Evolutionary conservation across 75 land plant species (phyloP).

Genomic region (Isoetes taiwanensis): DNA sequence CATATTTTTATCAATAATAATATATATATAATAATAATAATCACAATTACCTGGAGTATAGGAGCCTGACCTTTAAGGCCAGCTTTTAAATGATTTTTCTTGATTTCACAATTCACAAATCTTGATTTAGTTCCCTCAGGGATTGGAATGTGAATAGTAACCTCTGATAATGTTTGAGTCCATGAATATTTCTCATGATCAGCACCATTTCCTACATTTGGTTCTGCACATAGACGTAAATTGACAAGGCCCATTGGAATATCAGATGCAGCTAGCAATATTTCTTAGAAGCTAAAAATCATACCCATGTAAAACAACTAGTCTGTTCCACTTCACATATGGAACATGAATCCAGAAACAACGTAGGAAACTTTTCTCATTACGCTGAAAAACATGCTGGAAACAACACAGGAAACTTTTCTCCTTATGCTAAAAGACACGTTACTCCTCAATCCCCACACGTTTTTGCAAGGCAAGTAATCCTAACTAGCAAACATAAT

Average conservation of each 20-base stretch:
- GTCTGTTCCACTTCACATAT: background rate
- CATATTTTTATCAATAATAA: no score
- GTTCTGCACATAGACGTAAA: no score
- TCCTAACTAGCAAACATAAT: background rate
- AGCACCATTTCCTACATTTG: conserved; percentile 75
- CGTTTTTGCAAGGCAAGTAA: background rate
- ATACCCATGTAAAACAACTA: background rate
- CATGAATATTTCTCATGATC: conserved; percentile 81
- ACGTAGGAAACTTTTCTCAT: background rate
- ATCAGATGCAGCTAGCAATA: conserved; percentile 1
- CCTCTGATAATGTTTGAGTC: conserved; percentile 70
- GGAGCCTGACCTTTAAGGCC: conserved; percentile 86
- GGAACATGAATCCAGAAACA: background rate
- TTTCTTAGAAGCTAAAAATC: background rate
- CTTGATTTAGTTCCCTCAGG: conserved; percentile 63
- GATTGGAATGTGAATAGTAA: conserved; percentile 48
- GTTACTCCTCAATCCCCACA: background rate
- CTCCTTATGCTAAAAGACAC: background rate
- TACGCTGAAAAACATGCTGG: background rate
- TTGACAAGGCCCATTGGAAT: no score
- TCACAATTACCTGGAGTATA: conserved; percentile 43
- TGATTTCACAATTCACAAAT: conserved; percentile 63
- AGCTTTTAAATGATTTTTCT: conserved; percentile 65
- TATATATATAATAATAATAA: background rate
- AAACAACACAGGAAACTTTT: background rate